These are phyloP conservation scores for Diaporthe sp. DNA, from an alignment of 2,329 filamentous ascomycete genomes.

Conservation along the genomic window DNA sequence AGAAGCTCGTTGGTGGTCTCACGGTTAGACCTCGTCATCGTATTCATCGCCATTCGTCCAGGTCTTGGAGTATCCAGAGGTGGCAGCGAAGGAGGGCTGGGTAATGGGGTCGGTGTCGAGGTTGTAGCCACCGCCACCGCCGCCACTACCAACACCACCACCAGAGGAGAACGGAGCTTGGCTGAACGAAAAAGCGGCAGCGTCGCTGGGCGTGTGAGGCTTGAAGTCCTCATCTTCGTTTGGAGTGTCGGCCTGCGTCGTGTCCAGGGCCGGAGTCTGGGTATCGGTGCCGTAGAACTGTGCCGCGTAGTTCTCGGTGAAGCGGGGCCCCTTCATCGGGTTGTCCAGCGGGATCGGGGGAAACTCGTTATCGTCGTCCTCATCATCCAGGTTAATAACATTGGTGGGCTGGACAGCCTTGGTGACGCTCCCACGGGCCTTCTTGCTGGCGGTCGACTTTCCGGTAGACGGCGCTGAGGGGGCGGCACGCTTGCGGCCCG, in stretches of 20 bases:
- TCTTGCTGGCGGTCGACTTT: slow-evolving; percentile 38
- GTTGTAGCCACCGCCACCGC: neutral
- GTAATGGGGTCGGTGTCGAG: neutral
- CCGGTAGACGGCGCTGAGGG: slow-evolving; percentile 34
- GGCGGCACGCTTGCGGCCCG: slow-evolving; percentile 37
- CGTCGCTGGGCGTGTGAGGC: slow-evolving; percentile 20
- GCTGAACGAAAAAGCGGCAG: slow-evolving; percentile 12
- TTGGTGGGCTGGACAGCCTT: neutral
- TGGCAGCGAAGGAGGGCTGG: neutral
- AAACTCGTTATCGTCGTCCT: slow-evolving; percentile 3
- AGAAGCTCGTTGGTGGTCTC: no score
- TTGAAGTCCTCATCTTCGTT: slow-evolving; percentile 35
- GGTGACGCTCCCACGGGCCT: slow-evolving; percentile 7
- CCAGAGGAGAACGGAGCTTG: neutral
- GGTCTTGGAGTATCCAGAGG: neutral
- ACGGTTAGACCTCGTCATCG: slow-evolving; percentile 24
- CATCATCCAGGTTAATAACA: slow-evolving; percentile 15
- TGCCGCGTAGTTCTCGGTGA: neutral
- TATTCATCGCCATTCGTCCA: neutral
- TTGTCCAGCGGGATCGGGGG: slow-evolving; percentile 2
- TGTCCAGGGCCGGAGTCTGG: slow-evolving; percentile 37
- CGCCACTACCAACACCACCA: neutral
- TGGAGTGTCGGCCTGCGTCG: slow-evolving; percentile 44
- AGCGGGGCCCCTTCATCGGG: neutral
- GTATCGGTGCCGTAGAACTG: neutral